Evolutionary conservation across 495 filamentous ascomycete genomes (phyloP).

Genomic region (Neurospora hispaniola): DNA sequence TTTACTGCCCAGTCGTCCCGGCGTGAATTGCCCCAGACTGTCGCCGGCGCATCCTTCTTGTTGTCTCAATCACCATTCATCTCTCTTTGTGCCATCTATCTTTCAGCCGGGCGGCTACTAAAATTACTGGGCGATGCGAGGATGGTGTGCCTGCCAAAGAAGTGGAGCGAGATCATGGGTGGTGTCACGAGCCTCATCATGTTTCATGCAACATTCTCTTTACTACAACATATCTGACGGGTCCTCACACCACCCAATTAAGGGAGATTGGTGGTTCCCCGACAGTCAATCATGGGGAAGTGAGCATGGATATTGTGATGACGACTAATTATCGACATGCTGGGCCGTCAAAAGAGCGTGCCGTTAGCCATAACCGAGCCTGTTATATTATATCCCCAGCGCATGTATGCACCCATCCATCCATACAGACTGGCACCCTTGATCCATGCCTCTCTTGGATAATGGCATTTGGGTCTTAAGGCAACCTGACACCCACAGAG

Average conservation of each 20-base stretch:
- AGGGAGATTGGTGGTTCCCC: not conserved
- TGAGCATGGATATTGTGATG: not conserved
- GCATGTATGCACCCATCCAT: not conserved
- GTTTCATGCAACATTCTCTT: not conserved
- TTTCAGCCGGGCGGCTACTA: not conserved
- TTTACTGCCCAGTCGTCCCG: not conserved
- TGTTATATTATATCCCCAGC: not conserved
- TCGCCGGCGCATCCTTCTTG: not conserved
- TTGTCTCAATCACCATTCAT: not conserved
- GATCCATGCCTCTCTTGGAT: not conserved
- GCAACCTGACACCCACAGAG: not conserved
- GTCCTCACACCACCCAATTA: not conserved
- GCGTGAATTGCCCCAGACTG: not conserved
- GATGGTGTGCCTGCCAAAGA: not conserved
- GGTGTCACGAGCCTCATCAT: slow-evolving; percentile 1
- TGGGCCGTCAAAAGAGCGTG: not conserved
- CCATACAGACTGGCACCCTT: not conserved
- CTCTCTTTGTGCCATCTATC: not conserved
- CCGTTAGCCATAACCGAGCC: not conserved
- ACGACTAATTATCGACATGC: not conserved
- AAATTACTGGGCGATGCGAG: not conserved
- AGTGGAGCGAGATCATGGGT: not conserved
- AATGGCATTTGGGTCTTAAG: not conserved
- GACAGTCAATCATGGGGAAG: not conserved
- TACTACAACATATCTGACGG: not conserved